Evolutionary conservation across 495 filamentous ascomycete species (phyloP).

Genomic region (Cercophora sp.): DNA sequence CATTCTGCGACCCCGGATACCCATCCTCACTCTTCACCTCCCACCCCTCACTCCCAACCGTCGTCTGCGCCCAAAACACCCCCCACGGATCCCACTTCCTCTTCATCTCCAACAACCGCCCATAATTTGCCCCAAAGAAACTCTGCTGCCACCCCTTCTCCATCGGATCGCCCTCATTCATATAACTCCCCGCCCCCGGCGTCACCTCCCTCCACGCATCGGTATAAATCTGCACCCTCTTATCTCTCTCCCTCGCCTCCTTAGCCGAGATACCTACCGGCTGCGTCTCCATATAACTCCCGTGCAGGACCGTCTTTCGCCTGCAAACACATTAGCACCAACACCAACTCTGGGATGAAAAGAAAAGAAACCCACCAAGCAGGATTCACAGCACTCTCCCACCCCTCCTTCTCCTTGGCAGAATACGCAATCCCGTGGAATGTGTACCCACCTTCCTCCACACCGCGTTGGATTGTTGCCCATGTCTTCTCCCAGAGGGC

Average conservation of each 20-base stretch:
- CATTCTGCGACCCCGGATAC: constrained; percentile 45
- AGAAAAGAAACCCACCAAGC: constrained; percentile 55
- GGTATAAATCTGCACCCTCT: constrained; percentile 21
- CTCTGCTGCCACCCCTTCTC: constrained; percentile 56
- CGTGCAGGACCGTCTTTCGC: constrained; percentile 52
- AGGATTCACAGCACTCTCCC: constrained; percentile 47
- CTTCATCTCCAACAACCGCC: constrained; percentile 47
- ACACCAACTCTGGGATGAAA: too few relatives aligned
- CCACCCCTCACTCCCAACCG: constrained; percentile 53
- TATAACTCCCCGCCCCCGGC: constrained; percentile 39
- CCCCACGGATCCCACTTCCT: constrained; percentile 48
- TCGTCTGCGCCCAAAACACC: constrained; percentile 53
- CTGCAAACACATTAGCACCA: too few relatives aligned
- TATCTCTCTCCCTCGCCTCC: constrained; percentile 24
- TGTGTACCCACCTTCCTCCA: constrained; percentile 39
- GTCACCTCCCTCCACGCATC: constrained; percentile 32
- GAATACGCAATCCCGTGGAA: constrained; percentile 44
- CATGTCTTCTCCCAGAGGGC: constrained; percentile 44
- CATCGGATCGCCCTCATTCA: constrained; percentile 50
- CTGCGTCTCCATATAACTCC: constrained; percentile 37
- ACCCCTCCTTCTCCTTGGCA: constrained; percentile 31
- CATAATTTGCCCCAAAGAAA: constrained; percentile 56
- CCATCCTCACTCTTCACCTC: constrained; percentile 32
- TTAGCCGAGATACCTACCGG: constrained; percentile 23
- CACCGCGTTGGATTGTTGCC: constrained; percentile 43